Percentiles rank a stretch among this genome's conserved stretches.
phyloP scores from a whole-genome alignment of 345 rosid genomes.

The Sonneratia alba region DNA sequence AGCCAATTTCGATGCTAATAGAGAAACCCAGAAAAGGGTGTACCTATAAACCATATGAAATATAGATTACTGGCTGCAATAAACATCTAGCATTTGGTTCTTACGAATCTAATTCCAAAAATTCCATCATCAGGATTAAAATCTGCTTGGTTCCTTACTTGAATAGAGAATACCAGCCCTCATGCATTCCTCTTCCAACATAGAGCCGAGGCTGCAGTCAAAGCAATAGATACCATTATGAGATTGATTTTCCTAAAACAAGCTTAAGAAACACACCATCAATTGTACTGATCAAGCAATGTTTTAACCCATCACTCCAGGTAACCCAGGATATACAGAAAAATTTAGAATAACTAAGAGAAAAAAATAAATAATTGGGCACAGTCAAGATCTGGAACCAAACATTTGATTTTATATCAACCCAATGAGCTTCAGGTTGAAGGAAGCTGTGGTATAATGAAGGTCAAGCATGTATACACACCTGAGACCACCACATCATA shows the following conservation, averaged over 20 bases:
- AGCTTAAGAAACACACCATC: neutral
- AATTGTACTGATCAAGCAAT: neutral
- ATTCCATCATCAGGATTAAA: neutral
- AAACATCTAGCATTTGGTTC: slow-evolving; percentile 2
- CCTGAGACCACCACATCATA: slow-evolving; percentile 99
- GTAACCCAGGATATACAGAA: neutral
- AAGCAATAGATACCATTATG: neutral
- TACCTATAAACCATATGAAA: slow-evolving; percentile 33
- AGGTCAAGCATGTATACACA: slow-evolving; percentile 9
- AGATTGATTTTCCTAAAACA: neutral
- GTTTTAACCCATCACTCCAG: neutral
- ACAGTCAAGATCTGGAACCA: neutral
- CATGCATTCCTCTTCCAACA: slow-evolving; percentile 99
- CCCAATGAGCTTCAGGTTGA: neutral
- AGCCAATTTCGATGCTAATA: slow-evolving; percentile 71
- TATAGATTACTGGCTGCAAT: slow-evolving; percentile 10
- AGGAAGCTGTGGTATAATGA: neutral
- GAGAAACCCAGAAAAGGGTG: slow-evolving; percentile 89
- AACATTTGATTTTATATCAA: neutral
- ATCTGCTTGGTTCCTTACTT: slow-evolving; percentile 44
- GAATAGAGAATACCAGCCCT: slow-evolving; percentile 80
- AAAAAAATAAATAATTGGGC: neutral
- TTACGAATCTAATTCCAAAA: neutral
- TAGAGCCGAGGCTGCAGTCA: slow-evolving; percentile 86
- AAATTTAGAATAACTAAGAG: neutral